phyloP scores from a whole-genome alignment of 306 rosid species.

The Parietaria judaica region DNA sequence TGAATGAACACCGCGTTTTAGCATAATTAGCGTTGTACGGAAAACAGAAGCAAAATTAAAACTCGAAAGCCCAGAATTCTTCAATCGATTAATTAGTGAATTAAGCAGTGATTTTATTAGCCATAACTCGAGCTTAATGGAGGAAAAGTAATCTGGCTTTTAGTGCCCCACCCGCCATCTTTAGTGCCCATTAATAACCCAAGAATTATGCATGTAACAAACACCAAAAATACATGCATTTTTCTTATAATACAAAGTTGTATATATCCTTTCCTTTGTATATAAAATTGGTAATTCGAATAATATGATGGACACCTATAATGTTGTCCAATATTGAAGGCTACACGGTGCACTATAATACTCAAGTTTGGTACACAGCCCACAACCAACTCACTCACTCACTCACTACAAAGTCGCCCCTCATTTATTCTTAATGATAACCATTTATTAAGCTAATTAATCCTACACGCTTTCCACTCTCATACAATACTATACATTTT shows the following conservation, averaged over 20 bases:
- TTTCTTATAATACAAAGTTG: too few species aligned
- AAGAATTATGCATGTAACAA: neutral
- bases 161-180: conserved; percentile 3
- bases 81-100: neutral
- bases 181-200: neutral
- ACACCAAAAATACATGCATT: neutral
- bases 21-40: too few species aligned
- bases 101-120: too few species aligned
- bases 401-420: neutral
- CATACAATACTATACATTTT: neutral
- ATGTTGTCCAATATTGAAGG: too few species aligned
- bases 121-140: neutral
- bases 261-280: too few species aligned
- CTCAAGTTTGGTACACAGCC: neutral
- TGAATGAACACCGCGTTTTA: too few species aligned
- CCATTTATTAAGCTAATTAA: neutral
- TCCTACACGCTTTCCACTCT: conserved; percentile 8
- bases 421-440: neutral
- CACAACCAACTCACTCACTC: neutral
- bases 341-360: too few species aligned
- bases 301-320: too few species aligned
- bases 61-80: too few species aligned
- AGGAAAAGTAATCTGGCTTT: neutral
- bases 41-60: neutral
- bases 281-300: too few species aligned